Evolutionary conservation across 116 monocot genomes (phyloP).

Genomic region (Cymodocea nodosa): DNA sequence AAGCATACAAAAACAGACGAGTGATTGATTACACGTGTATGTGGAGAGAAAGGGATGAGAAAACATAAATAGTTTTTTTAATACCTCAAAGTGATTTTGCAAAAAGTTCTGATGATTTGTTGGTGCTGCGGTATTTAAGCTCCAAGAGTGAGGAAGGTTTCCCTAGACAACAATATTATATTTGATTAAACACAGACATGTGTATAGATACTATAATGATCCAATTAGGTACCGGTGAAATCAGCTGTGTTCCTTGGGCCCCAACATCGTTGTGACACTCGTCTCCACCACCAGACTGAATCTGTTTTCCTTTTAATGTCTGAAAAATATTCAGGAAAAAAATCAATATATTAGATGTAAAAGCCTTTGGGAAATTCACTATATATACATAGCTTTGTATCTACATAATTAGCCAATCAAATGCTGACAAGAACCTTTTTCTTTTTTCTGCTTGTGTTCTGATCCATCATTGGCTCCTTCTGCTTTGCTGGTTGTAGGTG

Average conservation of each 20-base stretch:
- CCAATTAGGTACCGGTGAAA: neutral
- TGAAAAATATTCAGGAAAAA: neutral
- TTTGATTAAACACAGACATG: neutral
- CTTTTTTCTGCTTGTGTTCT: conserved; percentile 15
- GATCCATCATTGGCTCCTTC: conserved; percentile 17
- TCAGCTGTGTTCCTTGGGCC: neutral
- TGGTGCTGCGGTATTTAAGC: neutral
- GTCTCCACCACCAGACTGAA: conserved; percentile 1
- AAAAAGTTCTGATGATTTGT: conserved; percentile 1
- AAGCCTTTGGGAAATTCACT: neutral
- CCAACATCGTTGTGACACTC: neutral
- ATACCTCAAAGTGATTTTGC: conserved; percentile 7
- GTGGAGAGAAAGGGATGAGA: neutral
- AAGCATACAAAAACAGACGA: neutral
- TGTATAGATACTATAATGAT: neutral
- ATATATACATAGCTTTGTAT: neutral
- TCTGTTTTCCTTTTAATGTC: conserved; percentile 7
- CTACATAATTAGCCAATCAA: neutral
- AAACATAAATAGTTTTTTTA: neutral
- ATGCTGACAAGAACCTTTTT: conserved; percentile 30
- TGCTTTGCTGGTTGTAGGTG: conserved; percentile 9
- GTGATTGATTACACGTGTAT: neutral
- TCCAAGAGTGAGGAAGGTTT: conserved; percentile 4
- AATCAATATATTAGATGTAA: neutral
- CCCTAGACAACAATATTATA: neutral